A percentile compares a stretch with the other conserved stretches of the same genome.
phyloP scores from a whole-genome alignment of 2,329 filamentous ascomycete genomes.

The Neonectria hederae region DNA sequence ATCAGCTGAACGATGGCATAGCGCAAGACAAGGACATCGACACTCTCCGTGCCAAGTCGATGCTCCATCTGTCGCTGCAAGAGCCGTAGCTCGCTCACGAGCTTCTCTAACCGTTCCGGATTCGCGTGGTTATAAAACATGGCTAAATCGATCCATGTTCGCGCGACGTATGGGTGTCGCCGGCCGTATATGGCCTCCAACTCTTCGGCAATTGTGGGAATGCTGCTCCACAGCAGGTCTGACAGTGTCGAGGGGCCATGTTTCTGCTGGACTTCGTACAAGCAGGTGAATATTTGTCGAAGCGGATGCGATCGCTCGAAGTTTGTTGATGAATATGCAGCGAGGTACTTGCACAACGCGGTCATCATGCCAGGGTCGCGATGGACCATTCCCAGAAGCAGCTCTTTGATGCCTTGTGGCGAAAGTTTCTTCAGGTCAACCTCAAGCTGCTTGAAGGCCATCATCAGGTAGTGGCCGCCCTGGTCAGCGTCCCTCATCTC shows the following conservation, averaged over 20 bases:
- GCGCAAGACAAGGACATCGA: constrained; percentile 51
- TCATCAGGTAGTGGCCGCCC: constrained; percentile 53
- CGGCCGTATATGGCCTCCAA: constrained; percentile 56
- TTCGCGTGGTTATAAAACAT: constrained; percentile 52
- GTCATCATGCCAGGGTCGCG: constrained; percentile 56
- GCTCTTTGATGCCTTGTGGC: constrained; percentile 54
- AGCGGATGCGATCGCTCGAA: constrained; percentile 55
- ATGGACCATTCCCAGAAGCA: constrained; percentile 55
- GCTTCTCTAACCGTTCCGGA: constrained; percentile 49
- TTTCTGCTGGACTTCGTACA: constrained; percentile 58
- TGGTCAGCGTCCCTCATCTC: constrained; percentile 52
- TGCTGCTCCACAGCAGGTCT: constrained; percentile 54
- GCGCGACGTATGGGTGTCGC: constrained; percentile 54
- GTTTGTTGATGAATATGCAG: constrained; percentile 55
- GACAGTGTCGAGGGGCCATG: constrained; percentile 55
- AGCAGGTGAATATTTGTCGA: constrained; percentile 53
- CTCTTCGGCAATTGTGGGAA: constrained; percentile 55
- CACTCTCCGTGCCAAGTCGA: constrained; percentile 44
- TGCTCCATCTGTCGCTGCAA: constrained; percentile 50
- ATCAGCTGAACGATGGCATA: constrained; percentile 54
- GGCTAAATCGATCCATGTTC: constrained; percentile 54
- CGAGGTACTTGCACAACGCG: constrained; percentile 57
- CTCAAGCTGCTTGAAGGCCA: constrained; percentile 55
- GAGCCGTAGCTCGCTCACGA: constrained; percentile 50
- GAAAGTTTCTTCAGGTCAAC: constrained; percentile 54